Percentiles rank a stretch among this genome's conserved stretches.
These are phyloP conservation scores for Lyophyllum shimeji DNA, from an alignment of 768 basidiomycete genomes.

Conservation along the genomic window DNA sequence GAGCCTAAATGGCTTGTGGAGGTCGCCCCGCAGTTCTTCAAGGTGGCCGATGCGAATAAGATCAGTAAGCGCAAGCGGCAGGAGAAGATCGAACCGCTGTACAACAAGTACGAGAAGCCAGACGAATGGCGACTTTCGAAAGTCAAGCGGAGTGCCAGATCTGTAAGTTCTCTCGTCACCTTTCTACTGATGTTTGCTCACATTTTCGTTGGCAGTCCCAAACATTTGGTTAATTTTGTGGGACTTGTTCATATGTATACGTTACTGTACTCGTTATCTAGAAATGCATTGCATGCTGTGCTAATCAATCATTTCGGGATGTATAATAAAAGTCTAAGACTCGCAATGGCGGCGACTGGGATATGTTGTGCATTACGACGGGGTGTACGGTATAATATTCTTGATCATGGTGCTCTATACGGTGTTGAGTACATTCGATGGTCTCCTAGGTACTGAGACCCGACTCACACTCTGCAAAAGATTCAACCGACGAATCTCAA, in stretches of 20 bases:
- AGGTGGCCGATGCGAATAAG: conserved; percentile 95
- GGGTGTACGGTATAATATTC: conserved; percentile 4
- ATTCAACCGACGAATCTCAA: conserved; percentile 72
- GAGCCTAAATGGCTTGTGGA: conserved; percentile 99
- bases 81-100: conserved; percentile 96
- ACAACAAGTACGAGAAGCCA: conserved; percentile 92
- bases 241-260: conserved; percentile 8
- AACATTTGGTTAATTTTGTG: conserved; percentile 70
- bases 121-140: conserved; percentile 95
- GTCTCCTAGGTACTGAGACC: background rate
- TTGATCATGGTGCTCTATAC: background rate
- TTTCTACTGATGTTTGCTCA: conserved; percentile 19
- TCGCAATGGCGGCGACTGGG: background rate
- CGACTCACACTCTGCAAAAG: conserved; percentile 12
- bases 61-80: conserved; percentile 95
- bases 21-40: conserved; percentile 98
- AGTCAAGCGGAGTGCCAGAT: conserved; percentile 87
- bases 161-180: conserved; percentile 40
- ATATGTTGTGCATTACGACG: conserved; percentile 2
- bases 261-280: conserved; percentile 12
- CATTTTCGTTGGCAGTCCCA: conserved; percentile 58
- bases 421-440: background rate
- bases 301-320: background rate
- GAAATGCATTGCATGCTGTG: background rate
- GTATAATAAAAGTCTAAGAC: background rate